Percentiles rank a stretch among this genome's conserved stretches.
These are phyloP conservation scores for Solanum virginianum DNA, from an alignment of 257 asterid genomes.

Conservation along the genomic window DNA sequence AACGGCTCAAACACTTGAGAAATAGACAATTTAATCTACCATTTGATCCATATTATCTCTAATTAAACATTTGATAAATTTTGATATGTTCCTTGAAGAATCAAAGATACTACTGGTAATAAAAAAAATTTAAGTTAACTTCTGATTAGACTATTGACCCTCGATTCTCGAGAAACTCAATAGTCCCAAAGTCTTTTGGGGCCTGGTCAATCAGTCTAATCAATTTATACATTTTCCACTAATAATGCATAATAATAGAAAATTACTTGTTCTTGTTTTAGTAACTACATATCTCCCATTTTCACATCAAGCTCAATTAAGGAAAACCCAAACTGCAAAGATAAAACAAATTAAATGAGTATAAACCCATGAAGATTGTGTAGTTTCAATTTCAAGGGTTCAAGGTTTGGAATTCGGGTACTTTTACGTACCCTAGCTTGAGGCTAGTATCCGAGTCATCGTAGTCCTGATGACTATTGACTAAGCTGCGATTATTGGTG, in stretches of 20 bases:
- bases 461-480: slow-evolving; percentile 10
- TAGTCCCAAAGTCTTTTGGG: neutral
- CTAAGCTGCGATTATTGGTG: slow-evolving; percentile 6
- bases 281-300: neutral
- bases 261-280: neutral
- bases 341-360: neutral
- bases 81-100: neutral
- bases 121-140: neutral
- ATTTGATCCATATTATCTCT: neutral
- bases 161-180: neutral
- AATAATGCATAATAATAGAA: neutral
- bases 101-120: neutral
- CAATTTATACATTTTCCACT: neutral
- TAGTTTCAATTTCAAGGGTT: neutral
- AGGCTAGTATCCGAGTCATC: slow-evolving; percentile 44
- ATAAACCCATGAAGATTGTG: neutral
- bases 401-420: neutral
- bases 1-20: neutral
- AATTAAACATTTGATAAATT: neutral
- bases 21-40: neutral
- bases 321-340: slow-evolving; percentile 42
- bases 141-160: neutral
- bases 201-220: neutral
- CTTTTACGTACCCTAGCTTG: slow-evolving; percentile 41
- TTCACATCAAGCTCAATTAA: neutral